These are phyloP conservation scores for Medicago arabica DNA, from an alignment of 306 rosid species.

Conservation along the genomic window DNA sequence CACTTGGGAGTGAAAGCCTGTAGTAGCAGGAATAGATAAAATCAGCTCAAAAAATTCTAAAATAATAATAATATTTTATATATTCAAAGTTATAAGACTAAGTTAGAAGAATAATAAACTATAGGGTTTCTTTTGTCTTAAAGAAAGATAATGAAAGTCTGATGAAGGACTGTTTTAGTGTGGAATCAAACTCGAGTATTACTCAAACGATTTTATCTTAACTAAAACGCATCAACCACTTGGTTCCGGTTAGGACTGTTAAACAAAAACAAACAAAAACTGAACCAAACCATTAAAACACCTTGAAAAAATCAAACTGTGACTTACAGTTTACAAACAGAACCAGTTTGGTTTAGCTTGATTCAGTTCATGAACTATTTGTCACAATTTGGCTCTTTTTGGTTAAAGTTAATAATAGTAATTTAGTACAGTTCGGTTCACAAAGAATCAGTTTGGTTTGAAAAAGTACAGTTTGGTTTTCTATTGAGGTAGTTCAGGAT, in stretches of 20 bases:
- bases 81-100: not conserved
- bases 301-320: not conserved
- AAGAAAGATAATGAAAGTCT: not conserved
- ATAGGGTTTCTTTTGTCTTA: not conserved
- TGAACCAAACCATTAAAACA: not conserved
- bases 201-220: not conserved
- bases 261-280: too few species aligned
- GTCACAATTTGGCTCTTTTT: too few species aligned
- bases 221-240: not conserved
- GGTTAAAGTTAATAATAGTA: too few species aligned
- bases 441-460: too few species aligned
- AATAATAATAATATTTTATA: not conserved
- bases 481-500: not conserved
- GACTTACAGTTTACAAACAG: not conserved
- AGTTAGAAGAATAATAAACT: not conserved
- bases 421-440: too few species aligned
- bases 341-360: too few species aligned
- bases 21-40: constrained; percentile 18
- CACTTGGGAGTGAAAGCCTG: constrained; percentile 77
- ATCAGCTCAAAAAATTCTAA: constrained; percentile 29
- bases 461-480: too few species aligned
- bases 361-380: too few species aligned
- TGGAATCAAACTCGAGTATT: not conserved
- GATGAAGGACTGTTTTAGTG: not conserved
- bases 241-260: not conserved